Evolutionary conservation across 2,329 filamentous ascomycete species (phyloP), one percentile per base, ranked within the genome.

Genomic region (Mollisia scopiformis): DNA sequence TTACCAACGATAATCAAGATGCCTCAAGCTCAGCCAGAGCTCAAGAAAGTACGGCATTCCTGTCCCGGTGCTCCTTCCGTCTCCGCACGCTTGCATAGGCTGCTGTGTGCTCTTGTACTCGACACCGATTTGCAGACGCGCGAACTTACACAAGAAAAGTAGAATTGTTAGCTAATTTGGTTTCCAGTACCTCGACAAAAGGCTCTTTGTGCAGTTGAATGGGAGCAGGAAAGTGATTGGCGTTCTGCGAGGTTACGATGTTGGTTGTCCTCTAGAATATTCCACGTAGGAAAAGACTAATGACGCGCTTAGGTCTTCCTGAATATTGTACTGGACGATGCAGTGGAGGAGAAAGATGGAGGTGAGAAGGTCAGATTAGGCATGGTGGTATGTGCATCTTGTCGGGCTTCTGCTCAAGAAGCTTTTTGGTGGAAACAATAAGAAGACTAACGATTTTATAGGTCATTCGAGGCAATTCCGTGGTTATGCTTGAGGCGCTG

Each of bases 1-100:
- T 33, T 51, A 65, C 59, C 68, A 62, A 25, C 52, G 59, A 61
- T 59, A 50, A 54, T 68, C 69, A 74, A 83, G 69, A 99, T 99
- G 95, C 92, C 95, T 81, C 94, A 96, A 88, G 93, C 95, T 76
- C 95, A 98, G 81, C 95, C 95, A 72, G 96, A 99, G 82, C 87
- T 99, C 66, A 99, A 98, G 82, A 99, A 98, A 88, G 95, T 96
- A 79, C 61, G 75, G 74, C 49, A 33, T 56, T 55, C 52, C 59
- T 64, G 46, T 47, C n/a, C 23, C 10, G 7, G 28, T 10, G 1
- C 11, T 6, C 3, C 13, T 2, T 27, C 43, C 13, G n/a, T 13
- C 2, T 47, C 21, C 10, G 11, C 21, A 5, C 11, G 21, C 16
- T 28, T 27, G 6, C 21, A 25, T 3, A 11, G 25, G 10, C 43